Base-by-base conservation (phyloP, 352 stramenopile species). In the Phytophthora palmivora region DNA sequence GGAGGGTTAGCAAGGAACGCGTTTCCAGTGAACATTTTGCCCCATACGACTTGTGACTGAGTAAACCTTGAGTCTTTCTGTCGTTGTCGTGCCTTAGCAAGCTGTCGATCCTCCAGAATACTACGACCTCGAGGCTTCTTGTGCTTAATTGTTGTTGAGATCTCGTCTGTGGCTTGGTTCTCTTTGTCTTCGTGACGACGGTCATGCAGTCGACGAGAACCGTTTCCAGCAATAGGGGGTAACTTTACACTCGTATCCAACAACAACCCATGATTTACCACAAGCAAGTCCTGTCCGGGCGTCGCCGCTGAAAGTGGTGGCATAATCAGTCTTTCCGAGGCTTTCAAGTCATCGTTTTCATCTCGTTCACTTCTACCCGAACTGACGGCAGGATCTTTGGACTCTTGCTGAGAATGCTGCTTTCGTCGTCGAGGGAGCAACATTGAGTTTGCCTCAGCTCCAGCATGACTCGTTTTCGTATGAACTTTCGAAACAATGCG, bases 1-100 rank as follows among this genome's bases (percentile, higher is more conserved):
- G 76, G 37, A 5, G 93, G 93, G 33, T 94, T 88, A 4, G 83
- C 60, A 0, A 96, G 70, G 41, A 98, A 98, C 1, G 89, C 88
- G 6, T 76, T 61, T 1, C 87, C 90, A 16, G 55, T 71, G 49
- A 97, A 98, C 34, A 80, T 73, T 37, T 90, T 92, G 2, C 86
- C 79, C 84, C 81, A 92, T 10, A 95, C 86, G 22, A 92, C 59
- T 51, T 94, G 86, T 42, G 84, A 71, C 39, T 89, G 70, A 36
- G 86, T 59, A 30, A 90, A 67, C n/a, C 76, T 77, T 2, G 36
- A 48, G 22, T 90, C 91, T 46, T 91, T 84, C 37, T 78, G 76
- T 15, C 78, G 21, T 75, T 69, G 36, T 33, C 62, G 26, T 58
- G 70, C 76, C 67, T 81, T 46, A 2, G 51, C 38, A 4, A 89